Conservation (phyloP, 306 rosid genomes). For the Gleditsia sinensis region DNA sequence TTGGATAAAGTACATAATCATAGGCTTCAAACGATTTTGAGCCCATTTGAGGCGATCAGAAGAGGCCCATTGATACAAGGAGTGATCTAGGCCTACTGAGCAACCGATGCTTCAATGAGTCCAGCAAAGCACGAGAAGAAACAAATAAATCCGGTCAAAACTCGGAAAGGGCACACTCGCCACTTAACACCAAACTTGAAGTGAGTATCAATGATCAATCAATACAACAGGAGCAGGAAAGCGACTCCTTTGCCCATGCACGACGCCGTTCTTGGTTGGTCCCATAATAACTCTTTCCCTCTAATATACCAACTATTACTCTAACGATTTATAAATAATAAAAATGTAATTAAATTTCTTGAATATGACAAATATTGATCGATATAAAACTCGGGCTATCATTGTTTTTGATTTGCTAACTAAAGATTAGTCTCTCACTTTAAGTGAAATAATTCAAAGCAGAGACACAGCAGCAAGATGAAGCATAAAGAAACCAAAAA, state of each 20-base stretch:
- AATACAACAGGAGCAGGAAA: not conserved
- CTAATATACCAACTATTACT: no score
- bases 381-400: not conserved
- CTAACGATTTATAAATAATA: no score
- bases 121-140: no score
- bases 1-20: no score
- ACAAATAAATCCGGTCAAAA: not conserved
- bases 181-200: not conserved
- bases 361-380: no score
- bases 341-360: no score
- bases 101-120: no score
- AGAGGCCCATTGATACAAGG: no score
- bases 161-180: not conserved
- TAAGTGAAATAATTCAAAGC: not conserved
- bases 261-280: constrained; percentile 7
- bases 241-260: constrained; percentile 14
- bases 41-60: no score
- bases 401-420: not conserved
- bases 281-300: not conserved
- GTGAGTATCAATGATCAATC: not conserved
- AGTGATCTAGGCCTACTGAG: no score
- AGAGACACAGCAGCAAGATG: not conserved
- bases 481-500: not conserved
- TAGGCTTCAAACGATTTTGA: no score
- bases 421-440: not conserved